Evolutionary conservation across 208 protist species (phyloP), one percentile per base, ranked within the genome.

Genomic region (Leishmania tarentolae): DNA sequence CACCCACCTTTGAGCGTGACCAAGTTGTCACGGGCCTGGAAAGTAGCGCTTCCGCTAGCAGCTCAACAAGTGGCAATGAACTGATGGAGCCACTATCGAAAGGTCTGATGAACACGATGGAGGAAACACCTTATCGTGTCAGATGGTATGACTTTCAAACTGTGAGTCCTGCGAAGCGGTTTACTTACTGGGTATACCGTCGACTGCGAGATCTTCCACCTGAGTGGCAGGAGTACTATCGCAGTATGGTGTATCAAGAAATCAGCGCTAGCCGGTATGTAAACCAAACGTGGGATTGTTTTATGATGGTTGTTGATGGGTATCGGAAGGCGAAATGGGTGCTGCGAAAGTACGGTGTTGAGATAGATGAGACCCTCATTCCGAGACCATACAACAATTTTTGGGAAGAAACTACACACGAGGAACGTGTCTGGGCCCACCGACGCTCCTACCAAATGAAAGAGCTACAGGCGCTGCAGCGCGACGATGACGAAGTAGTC

Each of bases 301-400:
- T 97, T 76, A 96, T 97, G 93, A 94, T 96, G 91, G 92, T 97
- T 56, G 92, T 97, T 1, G 93, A 97, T 79, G 94, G 94, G 3
- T 97, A 97, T 78, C 78, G 89, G 24, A 97, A 97, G 59, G 84
- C 79, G 7, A 97, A 96, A 75, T 97, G 94, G 94, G 90, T 97
- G 13, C 79, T 97, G 47, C 84, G 88, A 42, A 97, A 97, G 76
- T 97, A 95, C 76, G 87, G 87, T 68, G 81, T 96, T 0, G 53
- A 77, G 44, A 82, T 95, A 37, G 94, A 97, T 76, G 92, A 95
- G 77, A 91, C 78, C 71, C 84, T 94, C 19, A 97, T 97, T 80
- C 94, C 90, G 24, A 84, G 83, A 40, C 94, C 94, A 3, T 97
- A 97, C 84, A 96, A 96, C 76, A 96, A 97, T 86, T 97, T 97